Percentiles rank a stretch among this genome's conserved stretches.
Conservation (phyloP, 176 grass and related monocot genomes). For the Musa schizocarpa region DNA sequence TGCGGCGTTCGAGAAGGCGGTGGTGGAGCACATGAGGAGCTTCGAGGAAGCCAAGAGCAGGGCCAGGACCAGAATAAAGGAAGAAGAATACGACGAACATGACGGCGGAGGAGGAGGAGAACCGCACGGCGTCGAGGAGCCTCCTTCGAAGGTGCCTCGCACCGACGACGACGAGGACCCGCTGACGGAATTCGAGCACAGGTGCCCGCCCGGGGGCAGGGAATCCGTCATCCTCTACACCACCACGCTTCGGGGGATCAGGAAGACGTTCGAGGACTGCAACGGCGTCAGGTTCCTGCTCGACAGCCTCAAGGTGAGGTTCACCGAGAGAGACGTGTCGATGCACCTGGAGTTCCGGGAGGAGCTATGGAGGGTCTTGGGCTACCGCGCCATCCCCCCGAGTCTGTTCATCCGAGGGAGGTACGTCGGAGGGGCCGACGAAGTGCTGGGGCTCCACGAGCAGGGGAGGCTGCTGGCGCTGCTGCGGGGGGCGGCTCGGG, state of each 20-base stretch:
- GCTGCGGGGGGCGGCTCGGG: conserved; percentile 22
- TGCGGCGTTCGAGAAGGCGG: conserved; percentile 58
- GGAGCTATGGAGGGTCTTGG: conserved; percentile 51
- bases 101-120: not conserved
- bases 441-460: conserved; percentile 66
- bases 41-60: conserved; percentile 27
- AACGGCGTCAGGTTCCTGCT: conserved; percentile 45
- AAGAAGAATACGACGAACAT: not conserved
- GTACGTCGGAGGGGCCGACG: conserved; percentile 67
- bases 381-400: conserved; percentile 33
- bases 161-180: conserved; percentile 22
- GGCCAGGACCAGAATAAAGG: conserved; percentile 1
- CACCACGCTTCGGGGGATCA: conserved; percentile 58
- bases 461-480: conserved; percentile 33
- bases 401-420: conserved; percentile 57
- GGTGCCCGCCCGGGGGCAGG: conserved; percentile 51
- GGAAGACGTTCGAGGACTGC: conserved; percentile 84
- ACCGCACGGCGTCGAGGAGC: not conserved
- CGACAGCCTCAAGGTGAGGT: conserved; percentile 46
- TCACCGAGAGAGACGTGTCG: conserved; percentile 70
- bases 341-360: conserved; percentile 66
- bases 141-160: conserved; percentile 22
- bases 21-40: conserved; percentile 38
- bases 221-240: conserved; percentile 62
- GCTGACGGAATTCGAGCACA: conserved; percentile 31